Evolutionary conservation across 2,329 filamentous ascomycete genomes (phyloP).

Genomic region (Trichophyton verrucosum): DNA sequence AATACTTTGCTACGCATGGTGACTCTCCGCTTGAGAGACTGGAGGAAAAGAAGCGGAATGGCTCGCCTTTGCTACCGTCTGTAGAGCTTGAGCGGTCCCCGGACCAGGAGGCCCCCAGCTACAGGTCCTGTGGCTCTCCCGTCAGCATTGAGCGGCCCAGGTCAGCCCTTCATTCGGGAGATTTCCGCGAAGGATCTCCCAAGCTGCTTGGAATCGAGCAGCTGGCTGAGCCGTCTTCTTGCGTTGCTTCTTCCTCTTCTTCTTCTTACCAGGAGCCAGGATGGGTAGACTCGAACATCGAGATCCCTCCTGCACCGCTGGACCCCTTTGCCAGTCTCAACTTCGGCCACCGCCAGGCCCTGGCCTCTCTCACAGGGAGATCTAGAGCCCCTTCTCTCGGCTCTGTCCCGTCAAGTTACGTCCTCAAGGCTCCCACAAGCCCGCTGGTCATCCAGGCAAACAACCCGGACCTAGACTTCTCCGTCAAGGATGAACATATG

Average conservation of each 20-base stretch:
- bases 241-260: background rate
- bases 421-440: constrained; percentile 79
- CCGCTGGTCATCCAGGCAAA: constrained; percentile 81
- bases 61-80: constrained; percentile 32
- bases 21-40: constrained; percentile 29
- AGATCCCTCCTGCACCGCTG: background rate
- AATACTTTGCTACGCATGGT: constrained; percentile 28
- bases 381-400: constrained; percentile 50
- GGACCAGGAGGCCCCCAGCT: constrained; percentile 22
- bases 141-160: constrained; percentile 60
- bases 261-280: background rate
- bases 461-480: constrained; percentile 62
- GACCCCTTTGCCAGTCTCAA: background rate
- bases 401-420: constrained; percentile 65
- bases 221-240: background rate
- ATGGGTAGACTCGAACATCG: background rate
- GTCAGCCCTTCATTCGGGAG: constrained; percentile 55
- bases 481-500: constrained; percentile 41
- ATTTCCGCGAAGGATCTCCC: constrained; percentile 41
- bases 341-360: background rate
- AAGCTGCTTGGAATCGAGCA: constrained; percentile 19
- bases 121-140: constrained; percentile 23
- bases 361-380: constrained; percentile 10
- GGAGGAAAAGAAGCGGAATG: constrained; percentile 13
- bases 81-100: constrained; percentile 32